These are phyloP conservation scores for Fusarium sp. DNA, from an alignment of 2,329 filamentous ascomycete genomes.

Conservation along the genomic window DNA sequence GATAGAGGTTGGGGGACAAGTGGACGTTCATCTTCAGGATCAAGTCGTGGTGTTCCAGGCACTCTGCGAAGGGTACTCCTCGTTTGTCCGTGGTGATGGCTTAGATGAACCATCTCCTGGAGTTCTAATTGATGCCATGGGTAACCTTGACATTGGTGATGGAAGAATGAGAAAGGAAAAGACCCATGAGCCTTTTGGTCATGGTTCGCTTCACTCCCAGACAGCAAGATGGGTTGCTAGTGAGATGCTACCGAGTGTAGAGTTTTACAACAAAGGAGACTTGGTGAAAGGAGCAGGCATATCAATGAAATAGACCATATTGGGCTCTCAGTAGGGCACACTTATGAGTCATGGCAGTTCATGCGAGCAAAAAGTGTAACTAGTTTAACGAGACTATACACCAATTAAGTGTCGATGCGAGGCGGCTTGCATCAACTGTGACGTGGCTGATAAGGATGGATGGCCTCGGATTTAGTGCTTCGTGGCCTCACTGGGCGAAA, in stretches of 20 bases:
- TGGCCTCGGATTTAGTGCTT: conserved; percentile 16
- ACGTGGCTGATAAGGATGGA: conserved; percentile 26
- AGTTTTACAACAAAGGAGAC: conserved; percentile 64
- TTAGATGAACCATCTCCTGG: conserved; percentile 31
- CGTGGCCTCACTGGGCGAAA: conserved; percentile 1
- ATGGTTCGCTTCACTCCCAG: conserved; percentile 65
- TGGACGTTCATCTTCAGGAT: conserved; percentile 70
- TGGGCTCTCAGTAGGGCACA: neutral
- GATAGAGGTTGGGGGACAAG: conserved; percentile 56
- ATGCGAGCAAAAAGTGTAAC: neutral
- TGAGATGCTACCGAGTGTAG: conserved; percentile 60
- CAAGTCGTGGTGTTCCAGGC: conserved; percentile 71
- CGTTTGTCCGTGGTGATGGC: conserved; percentile 52
- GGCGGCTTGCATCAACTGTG: conserved; percentile 21
- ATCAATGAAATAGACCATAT: conserved; percentile 18
- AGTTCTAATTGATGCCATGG: conserved; percentile 45
- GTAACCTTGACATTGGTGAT: conserved; percentile 44
- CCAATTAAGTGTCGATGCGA: conserved; percentile 5
- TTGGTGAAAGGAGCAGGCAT: conserved; percentile 60
- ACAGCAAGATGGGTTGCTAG: conserved; percentile 71
- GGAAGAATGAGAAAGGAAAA: conserved; percentile 56
- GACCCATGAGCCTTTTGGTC: conserved; percentile 62
- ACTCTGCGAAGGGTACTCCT: conserved; percentile 63
- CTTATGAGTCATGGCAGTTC: conserved; percentile 3
- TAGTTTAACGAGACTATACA: neutral